Evolutionary conservation across 2,329 filamentous ascomycete species (phyloP).

Genomic region (Hysterium pulicare): DNA sequence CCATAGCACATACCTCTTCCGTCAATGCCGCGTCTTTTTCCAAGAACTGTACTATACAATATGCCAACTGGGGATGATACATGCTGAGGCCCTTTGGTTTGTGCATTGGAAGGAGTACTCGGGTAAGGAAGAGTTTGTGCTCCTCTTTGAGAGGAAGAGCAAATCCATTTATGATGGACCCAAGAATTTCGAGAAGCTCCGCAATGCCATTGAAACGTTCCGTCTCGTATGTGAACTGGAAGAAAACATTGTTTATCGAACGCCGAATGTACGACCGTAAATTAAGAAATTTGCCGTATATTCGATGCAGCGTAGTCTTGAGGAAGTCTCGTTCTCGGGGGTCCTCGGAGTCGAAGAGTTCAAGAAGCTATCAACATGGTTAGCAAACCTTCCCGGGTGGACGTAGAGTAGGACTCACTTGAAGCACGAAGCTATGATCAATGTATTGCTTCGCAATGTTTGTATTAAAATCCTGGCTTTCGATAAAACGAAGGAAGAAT

Average conservation of each 20-base stretch:
- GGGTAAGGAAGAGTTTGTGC: conserved; percentile 94
- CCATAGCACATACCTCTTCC: conserved; percentile 69
- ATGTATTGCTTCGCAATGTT: conserved; percentile 99
- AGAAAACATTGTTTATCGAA: conserved; percentile 99
- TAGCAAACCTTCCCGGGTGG: not conserved
- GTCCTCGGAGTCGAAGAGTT: conserved; percentile 97
- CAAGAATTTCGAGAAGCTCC: conserved; percentile 91
- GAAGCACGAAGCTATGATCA: conserved; percentile 94
- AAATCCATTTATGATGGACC: conserved; percentile 98
- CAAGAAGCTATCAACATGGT: conserved; percentile 63
- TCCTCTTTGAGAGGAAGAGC: conserved; percentile 95
- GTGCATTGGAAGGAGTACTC: conserved; percentile 88
- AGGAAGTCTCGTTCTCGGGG: conserved; percentile 94
- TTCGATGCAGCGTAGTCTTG: conserved; percentile 95
- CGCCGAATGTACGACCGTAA: conserved; percentile 93
- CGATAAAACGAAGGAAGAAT: conserved; percentile 98
- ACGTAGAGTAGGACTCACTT: too few species aligned
- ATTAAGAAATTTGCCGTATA: conserved; percentile 99
- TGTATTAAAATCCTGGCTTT: conserved; percentile 99
- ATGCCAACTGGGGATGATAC: conserved; percentile 97
- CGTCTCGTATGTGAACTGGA: conserved; percentile 98
- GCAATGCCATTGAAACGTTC: conserved; percentile 98
- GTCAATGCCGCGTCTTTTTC: conserved; percentile 97
- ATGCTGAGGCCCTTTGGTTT: conserved; percentile 99
- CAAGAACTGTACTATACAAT: conserved; percentile 97